phyloP scores from a whole-genome alignment of 2,329 filamentous ascomycete species.

The Clarireedia hainanense region DNA sequence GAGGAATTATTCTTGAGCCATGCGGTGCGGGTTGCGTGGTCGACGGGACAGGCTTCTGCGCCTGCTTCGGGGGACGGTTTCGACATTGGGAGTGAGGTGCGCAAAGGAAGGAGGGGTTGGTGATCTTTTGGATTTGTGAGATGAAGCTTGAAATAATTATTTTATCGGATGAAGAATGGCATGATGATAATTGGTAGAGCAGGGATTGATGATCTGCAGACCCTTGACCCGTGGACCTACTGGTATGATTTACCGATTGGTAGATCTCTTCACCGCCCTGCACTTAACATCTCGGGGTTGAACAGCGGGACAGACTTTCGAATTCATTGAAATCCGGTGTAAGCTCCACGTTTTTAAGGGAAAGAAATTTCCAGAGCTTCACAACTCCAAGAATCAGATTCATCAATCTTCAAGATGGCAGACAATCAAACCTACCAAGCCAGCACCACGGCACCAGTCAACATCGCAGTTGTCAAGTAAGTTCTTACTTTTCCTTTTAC shows the following conservation, averaged over 20 bases:
- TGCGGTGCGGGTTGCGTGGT: conserved; percentile 78
- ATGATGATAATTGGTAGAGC: not conserved
- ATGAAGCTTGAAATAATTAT: not conserved
- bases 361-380: not conserved
- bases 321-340: not conserved
- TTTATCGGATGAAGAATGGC: not conserved
- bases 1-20: conserved; percentile 54
- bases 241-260: not conserved
- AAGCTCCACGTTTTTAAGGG: not conserved
- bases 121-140: not conserved
- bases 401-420: conserved; percentile 23
- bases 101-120: not conserved
- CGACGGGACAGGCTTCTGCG: conserved; percentile 66
- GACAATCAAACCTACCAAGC: conserved; percentile 63
- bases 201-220: not conserved
- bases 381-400: not conserved
- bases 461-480: conserved; percentile 97
- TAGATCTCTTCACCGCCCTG: not conserved
- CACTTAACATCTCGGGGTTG: no score
- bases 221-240: not conserved
- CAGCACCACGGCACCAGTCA: conserved; percentile 93
- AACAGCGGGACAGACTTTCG: not conserved
- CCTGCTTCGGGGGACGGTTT: conserved; percentile 26
- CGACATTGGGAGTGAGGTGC: conserved; percentile 18
- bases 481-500: conserved; percentile 6